phyloP scores from a whole-genome alignment of 306 rosid species.

The Dalbergia cochinchinensis region DNA sequence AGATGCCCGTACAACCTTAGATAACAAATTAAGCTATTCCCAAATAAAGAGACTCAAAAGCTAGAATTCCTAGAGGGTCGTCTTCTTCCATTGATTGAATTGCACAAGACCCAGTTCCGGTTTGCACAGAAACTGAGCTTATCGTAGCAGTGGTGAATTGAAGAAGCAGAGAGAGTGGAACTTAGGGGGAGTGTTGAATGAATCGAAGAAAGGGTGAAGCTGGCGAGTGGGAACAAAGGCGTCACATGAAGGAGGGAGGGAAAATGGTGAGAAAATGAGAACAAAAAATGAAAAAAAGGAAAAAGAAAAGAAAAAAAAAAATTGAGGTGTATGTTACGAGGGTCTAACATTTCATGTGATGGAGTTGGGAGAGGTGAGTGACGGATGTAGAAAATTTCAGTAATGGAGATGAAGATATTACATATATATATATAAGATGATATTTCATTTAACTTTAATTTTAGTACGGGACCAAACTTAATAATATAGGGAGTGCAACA shows the following conservation, averaged over 20 bases:
- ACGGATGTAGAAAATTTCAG: too few species aligned
- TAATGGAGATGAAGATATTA: too few species aligned
- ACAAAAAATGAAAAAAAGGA: not conserved
- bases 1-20: not conserved
- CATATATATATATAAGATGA: too few species aligned
- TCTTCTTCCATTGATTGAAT: slow-evolving; percentile 41
- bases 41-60: not conserved
- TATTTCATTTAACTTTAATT: too few species aligned
- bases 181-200: slow-evolving; percentile 58
- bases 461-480: too few species aligned
- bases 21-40: too few species aligned
- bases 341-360: too few species aligned
- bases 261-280: not conserved
- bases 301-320: not conserved
- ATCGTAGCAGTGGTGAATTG: too few species aligned
- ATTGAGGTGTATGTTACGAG: too few species aligned
- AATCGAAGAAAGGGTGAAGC: slow-evolving; percentile 76
- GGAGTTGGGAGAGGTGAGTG: too few species aligned
- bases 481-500: too few species aligned
- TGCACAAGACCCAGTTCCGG: slow-evolving; percentile 29
- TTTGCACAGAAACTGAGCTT: slow-evolving; percentile 34
- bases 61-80: slow-evolving; percentile 48
- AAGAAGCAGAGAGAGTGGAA: too few species aligned
- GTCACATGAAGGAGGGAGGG: slow-evolving; percentile 40
- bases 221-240: slow-evolving; percentile 77